Conservation (phyloP, 1,139 yeast species). For the Candida buenavistaensis region DNA sequence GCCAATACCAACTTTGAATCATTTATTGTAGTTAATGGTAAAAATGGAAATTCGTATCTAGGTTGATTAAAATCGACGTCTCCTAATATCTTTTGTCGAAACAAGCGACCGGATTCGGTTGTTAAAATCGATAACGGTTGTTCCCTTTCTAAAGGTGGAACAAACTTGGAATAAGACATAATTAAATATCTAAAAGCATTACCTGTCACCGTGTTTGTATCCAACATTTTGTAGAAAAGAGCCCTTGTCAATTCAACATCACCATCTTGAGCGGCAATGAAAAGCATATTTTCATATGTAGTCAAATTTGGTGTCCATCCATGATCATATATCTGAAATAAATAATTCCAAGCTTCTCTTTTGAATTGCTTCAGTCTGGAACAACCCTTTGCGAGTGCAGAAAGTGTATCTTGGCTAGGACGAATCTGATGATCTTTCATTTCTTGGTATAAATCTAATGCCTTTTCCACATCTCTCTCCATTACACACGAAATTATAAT, state of each 20-base stretch:
- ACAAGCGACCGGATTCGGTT: conserved; percentile 46
- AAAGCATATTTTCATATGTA: conserved; percentile 68
- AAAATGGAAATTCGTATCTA: conserved; percentile 55
- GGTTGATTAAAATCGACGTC: conserved; percentile 25
- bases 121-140: conserved; percentile 40
- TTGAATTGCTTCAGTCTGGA: conserved; percentile 45
- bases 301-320: conserved; percentile 51
- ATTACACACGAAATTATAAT: conserved; percentile 67
- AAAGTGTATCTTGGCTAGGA: conserved; percentile 49
- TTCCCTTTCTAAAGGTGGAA: conserved; percentile 6
- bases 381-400: conserved; percentile 75
- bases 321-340: conserved; percentile 61
- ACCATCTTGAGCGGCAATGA: conserved; percentile 75
- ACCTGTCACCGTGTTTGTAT: conserved; percentile 35
- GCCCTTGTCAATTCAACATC: conserved; percentile 77
- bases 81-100: conserved; percentile 46
- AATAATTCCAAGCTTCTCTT: conserved; percentile 73
- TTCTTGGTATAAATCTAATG: conserved; percentile 74
- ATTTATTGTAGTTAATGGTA: conserved; percentile 54
- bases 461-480: conserved; percentile 65
- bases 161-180: conserved; percentile 53
- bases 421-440: conserved; percentile 42
- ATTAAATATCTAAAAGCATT: conserved; percentile 55
- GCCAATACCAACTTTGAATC: conserved; percentile 51
- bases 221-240: conserved; percentile 56